Percentiles rank a stretch among this genome's conserved stretches.
Conservation (phyloP, 2,329 filamentous ascomycete species). For the Paraconiothyrium brasiliense region DNA sequence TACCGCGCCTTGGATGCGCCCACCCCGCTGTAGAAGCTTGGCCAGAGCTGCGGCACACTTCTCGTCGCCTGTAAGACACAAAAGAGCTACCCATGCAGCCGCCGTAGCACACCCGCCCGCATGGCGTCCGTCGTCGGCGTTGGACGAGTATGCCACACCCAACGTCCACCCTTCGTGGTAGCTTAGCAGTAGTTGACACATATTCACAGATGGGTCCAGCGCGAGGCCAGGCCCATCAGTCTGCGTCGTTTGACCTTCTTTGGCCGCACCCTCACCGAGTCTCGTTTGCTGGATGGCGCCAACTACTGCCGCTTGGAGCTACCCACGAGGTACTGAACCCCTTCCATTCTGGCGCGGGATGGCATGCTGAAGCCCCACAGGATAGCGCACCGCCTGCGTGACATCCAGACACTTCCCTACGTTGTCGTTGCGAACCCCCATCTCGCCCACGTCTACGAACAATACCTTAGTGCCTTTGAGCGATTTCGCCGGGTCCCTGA, state of each 20-base stretch:
- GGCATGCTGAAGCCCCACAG: constrained; percentile 55
- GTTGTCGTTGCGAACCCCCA: constrained; percentile 95
- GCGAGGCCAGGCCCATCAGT: constrained; percentile 93
- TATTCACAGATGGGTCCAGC: constrained; percentile 81
- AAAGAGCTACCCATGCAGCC: constrained; percentile 35
- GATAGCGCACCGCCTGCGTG: constrained; percentile 90
- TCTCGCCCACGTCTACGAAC: constrained; percentile 92
- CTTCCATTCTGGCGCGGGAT: neutral
- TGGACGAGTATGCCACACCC: constrained; percentile 64
- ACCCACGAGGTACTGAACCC: constrained; percentile 71
- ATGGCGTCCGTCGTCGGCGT: constrained; percentile 66
- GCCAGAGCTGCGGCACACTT: constrained; percentile 23
- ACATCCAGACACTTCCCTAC: constrained; percentile 96
- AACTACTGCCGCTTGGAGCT: constrained; percentile 98
- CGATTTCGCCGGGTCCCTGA: constrained; percentile 84
- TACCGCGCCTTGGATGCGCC: constrained; percentile 18
- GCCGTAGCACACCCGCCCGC: constrained; percentile 61
- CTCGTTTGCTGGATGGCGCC: constrained; percentile 88
- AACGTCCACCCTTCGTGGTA: constrained; percentile 9
- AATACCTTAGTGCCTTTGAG: constrained; percentile 98
- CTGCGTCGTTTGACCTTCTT: constrained; percentile 97
- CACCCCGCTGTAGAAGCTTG: constrained; percentile 12
- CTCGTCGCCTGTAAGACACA: neutral
- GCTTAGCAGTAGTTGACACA: constrained; percentile 18
- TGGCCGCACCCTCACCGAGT: constrained; percentile 89